Conservation (phyloP, 306 rosid genomes). For the Adenanthera pavonina region DNA sequence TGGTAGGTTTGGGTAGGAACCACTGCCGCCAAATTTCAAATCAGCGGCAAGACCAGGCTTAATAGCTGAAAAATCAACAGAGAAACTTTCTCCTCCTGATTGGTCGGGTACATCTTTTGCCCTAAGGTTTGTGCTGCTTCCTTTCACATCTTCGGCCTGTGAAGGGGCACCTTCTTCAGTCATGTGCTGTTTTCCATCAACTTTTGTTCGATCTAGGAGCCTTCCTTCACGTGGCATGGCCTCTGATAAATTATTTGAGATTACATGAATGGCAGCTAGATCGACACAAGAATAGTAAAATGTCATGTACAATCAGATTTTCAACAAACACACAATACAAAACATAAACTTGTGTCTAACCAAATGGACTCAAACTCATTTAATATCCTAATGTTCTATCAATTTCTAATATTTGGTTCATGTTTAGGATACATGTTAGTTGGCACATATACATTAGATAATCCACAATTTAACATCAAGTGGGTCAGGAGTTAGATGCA, state of each 20-base stretch:
- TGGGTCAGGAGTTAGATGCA: neutral
- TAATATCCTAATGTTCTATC: constrained; percentile 25
- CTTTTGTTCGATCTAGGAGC: constrained; percentile 64
- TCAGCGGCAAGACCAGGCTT: constrained; percentile 91
- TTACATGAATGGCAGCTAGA: constrained; percentile 60
- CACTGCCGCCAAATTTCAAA: constrained; percentile 87
- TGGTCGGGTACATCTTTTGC: constrained; percentile 70
- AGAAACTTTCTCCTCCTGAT: constrained; percentile 55
- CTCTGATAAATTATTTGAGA: constrained; percentile 59
- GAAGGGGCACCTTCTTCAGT: constrained; percentile 75
- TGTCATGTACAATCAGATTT: constrained; percentile 28
- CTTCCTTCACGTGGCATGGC: constrained; percentile 62
- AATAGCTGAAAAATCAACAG: constrained; percentile 69
- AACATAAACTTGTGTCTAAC: neutral
- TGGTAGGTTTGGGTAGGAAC: constrained; percentile 86
- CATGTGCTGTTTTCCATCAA: constrained; percentile 69
- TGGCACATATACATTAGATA: neutral
- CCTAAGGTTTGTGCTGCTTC: constrained; percentile 70
- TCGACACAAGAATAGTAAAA: constrained; percentile 38
- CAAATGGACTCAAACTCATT: constrained; percentile 7
- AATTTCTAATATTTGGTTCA: constrained; percentile 2
- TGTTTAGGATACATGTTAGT: neutral
- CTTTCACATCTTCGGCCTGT: constrained; percentile 76
- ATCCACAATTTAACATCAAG: neutral
- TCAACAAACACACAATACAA: constrained; percentile 1